A percentile compares a stretch with the other conserved stretches of the same genome.
These are phyloP conservation scores for Candida sonorensis DNA, from an alignment of 805 yeast genomes.

Conservation along the genomic window DNA sequence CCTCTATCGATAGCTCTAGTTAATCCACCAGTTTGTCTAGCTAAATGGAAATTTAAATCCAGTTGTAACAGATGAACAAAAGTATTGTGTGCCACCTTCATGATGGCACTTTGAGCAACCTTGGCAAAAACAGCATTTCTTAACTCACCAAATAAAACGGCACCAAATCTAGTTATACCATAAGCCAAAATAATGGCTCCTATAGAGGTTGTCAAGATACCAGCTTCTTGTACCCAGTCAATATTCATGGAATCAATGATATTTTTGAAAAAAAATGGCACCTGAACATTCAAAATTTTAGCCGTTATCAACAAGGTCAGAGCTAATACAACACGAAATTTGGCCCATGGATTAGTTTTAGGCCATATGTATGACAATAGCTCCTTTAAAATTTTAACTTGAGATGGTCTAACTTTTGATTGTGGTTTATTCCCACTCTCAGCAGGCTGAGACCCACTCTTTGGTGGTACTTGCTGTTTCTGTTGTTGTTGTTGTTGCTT, in stretches of 20 bases:
- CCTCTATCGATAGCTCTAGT: conserved; percentile 97
- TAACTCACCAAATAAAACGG: conserved; percentile 89
- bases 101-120: conserved; percentile 91
- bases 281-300: conserved; percentile 86
- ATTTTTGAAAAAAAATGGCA: conserved; percentile 86
- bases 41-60: conserved; percentile 84
- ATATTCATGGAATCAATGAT: conserved; percentile 91
- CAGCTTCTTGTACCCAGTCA: conserved; percentile 66
- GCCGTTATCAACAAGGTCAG: conserved; percentile 67
- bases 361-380: conserved; percentile 79
- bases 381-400: conserved; percentile 53
- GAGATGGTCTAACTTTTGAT: conserved; percentile 35
- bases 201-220: conserved; percentile 57
- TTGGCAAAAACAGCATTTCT: conserved; percentile 93
- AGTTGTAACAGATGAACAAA: conserved; percentile 75
- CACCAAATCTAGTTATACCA: conserved; percentile 91
- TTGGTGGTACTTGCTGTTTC: not conserved
- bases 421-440: too few relatives aligned
- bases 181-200: conserved; percentile 73
- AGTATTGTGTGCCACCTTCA: conserved; percentile 82
- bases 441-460: too few relatives aligned
- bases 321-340: conserved; percentile 70
- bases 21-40: conserved; percentile 91
- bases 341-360: conserved; percentile 55
- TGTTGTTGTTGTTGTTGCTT: too few relatives aligned